A percentile compares a stretch with the other conserved stretches of the same genome.
phyloP scores from a whole-genome alignment of 1,284 basidiomycete genomes.

The Moniliophthora roreri region DNA sequence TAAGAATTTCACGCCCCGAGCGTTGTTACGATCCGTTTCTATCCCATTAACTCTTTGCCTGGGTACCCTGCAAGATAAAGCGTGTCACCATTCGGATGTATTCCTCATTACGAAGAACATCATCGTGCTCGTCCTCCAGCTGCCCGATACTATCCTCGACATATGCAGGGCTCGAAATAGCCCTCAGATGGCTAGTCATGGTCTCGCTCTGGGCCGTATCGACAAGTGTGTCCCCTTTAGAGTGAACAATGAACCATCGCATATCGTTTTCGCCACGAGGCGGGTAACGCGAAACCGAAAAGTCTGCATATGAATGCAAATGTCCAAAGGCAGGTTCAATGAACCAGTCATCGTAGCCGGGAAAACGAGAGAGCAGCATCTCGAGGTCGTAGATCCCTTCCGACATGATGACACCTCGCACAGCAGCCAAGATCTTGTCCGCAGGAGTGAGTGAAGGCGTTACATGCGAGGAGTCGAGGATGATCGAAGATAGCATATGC shows the following conservation, averaged over 20 bases:
- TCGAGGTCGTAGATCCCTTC: conserved; percentile 80
- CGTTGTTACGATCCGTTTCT: too few relatives aligned
- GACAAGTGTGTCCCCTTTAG: conserved; percentile 66
- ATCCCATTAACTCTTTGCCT: not conserved
- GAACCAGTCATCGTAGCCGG: conserved; percentile 65
- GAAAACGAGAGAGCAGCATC: conserved; percentile 58
- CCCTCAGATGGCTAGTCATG: conserved; percentile 54
- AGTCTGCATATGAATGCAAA: conserved; percentile 43
- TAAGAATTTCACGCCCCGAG: too few relatives aligned
- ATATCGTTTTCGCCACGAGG: conserved; percentile 35
- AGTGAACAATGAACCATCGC: conserved; percentile 73
- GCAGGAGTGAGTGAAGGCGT: conserved; percentile 48
- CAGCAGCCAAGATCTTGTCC: conserved; percentile 41
- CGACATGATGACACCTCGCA: conserved; percentile 57
- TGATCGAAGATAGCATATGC: conserved; percentile 73
- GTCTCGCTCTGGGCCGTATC: conserved; percentile 59
- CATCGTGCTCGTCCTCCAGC: conserved; percentile 56
- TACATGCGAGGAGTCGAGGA: conserved; percentile 51
- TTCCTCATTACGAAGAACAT: conserved; percentile 41
- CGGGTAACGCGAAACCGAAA: conserved; percentile 46
- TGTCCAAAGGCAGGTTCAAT: conserved; percentile 60
- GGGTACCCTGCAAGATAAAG: conserved; percentile 32
- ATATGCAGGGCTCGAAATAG: conserved; percentile 28
- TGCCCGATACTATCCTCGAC: conserved; percentile 45
- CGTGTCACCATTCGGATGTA: conserved; percentile 50